Evolutionary conservation across 2,329 filamentous ascomycete species (phyloP).

Genomic region (Cercospora brassicicola): DNA sequence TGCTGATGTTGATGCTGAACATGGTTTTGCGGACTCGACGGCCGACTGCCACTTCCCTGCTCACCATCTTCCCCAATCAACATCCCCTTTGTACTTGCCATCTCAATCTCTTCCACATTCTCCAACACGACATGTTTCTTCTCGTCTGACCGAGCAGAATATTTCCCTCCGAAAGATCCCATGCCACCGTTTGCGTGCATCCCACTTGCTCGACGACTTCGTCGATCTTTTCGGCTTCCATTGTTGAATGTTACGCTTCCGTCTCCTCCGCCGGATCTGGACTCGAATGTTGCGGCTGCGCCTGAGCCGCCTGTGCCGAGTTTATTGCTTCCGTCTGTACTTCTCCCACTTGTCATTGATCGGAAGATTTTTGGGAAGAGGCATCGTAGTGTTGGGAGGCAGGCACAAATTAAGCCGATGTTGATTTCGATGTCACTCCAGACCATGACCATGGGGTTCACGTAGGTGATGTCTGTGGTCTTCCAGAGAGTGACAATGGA

Average conservation of each 20-base stretch:
- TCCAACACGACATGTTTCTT: slow-evolving; percentile 8
- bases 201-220: background rate
- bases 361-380: slow-evolving; percentile 34
- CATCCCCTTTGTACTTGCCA: slow-evolving; percentile 5
- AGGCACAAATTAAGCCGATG: slow-evolving; percentile 40
- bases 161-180: background rate
- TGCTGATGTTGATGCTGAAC: background rate
- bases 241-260: background rate
- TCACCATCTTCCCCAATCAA: background rate
- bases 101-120: slow-evolving; percentile 16
- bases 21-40: background rate
- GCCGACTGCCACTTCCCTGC: background rate
- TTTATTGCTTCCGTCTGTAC: background rate
- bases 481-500: slow-evolving; percentile 30
- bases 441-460: slow-evolving; percentile 36
- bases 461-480: slow-evolving; percentile 31
- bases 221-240: background rate
- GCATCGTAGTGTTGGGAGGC: slow-evolving; percentile 39
- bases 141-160: background rate
- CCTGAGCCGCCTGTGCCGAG: background rate
- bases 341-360: background rate
- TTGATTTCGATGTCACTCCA: slow-evolving; percentile 41
- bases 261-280: background rate
- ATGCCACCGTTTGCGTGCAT: background rate
- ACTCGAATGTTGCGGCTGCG: background rate